Conservation (phyloP, 352 stramenopile genomes). For the Globisporangium acanthophoron region DNA sequence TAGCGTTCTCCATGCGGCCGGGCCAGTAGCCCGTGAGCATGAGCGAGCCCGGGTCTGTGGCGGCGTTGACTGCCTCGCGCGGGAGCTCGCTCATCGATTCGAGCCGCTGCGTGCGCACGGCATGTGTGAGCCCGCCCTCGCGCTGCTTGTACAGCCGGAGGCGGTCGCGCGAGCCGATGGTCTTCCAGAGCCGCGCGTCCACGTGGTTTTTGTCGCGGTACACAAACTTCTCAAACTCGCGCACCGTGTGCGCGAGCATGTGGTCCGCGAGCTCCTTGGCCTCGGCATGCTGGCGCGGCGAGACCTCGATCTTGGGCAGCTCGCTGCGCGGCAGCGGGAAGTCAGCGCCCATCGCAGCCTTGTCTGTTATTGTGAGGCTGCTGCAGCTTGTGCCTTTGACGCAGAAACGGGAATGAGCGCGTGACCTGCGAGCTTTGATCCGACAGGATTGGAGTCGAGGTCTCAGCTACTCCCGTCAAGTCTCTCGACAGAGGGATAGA, state of each 20-base stretch:
- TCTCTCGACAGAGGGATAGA: background rate
- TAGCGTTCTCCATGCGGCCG: constrained; percentile 48
- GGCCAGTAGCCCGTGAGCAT: constrained; percentile 39
- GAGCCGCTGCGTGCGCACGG: constrained; percentile 21
- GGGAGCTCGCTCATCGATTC: constrained; percentile 20
- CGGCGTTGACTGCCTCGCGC: constrained; percentile 23
- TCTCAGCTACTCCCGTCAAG: background rate
- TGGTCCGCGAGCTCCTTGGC: constrained; percentile 35
- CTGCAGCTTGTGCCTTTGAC: background rate
- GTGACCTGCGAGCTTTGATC: too few species aligned
- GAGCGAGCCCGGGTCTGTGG: constrained; percentile 23
- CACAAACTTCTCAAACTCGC: constrained; percentile 39
- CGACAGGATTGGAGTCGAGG: background rate
- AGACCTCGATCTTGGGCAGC: constrained; percentile 37
- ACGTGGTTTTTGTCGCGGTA: constrained; percentile 27
- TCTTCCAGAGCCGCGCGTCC: constrained; percentile 38
- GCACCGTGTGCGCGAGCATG: constrained; percentile 38
- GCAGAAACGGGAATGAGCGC: background rate
- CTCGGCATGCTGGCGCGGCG: constrained; percentile 24
- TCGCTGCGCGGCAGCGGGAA: constrained; percentile 48
- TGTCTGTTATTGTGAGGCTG: too few species aligned
- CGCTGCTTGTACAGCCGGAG: constrained; percentile 50
- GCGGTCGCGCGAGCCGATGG: constrained; percentile 29
- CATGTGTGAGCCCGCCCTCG: constrained; percentile 19
- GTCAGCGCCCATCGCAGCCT: constrained; percentile 4